These are phyloP conservation scores for Penicillium verhagenii DNA, from an alignment of 495 filamentous ascomycete species.

Conservation along the genomic window DNA sequence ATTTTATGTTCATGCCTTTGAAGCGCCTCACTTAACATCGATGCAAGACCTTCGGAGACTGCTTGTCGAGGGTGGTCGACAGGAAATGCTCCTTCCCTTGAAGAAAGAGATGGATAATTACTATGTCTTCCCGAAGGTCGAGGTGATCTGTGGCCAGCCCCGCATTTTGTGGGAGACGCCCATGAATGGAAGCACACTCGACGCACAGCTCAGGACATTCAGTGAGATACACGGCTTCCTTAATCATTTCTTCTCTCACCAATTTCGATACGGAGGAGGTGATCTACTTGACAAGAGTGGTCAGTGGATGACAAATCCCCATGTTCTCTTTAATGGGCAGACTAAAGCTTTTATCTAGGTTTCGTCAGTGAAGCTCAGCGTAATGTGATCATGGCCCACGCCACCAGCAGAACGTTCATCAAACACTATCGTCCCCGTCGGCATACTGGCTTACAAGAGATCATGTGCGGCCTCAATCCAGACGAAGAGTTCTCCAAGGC, in stretches of 20 bases:
- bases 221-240: constrained; percentile 27
- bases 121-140: constrained; percentile 15
- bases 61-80: constrained; percentile 9
- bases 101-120: constrained; percentile 14
- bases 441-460: constrained; percentile 31
- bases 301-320: too few species aligned
- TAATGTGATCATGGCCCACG: constrained; percentile 40
- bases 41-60: constrained; percentile 17
- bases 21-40: constrained; percentile 7
- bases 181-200: constrained; percentile 16
- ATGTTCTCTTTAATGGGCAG: too few species aligned
- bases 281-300: constrained; percentile 23
- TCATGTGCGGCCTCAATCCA: constrained; percentile 30
- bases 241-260: constrained; percentile 19
- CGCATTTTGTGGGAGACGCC: constrained; percentile 16
- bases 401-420: constrained; percentile 29
- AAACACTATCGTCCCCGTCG: constrained; percentile 36
- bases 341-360: too few species aligned
- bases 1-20: constrained; percentile 16
- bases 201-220: constrained; percentile 17
- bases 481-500: constrained; percentile 29
- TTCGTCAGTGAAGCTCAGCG: constrained; percentile 39
- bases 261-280: constrained; percentile 21
- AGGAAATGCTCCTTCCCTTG: constrained; percentile 16
- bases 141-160: constrained; percentile 2